A percentile compares a stretch with the other conserved stretches of the same genome.
These are phyloP conservation scores for Suhomyces ambrosiae DNA, from an alignment of 1,139 yeast species.

Conservation along the genomic window DNA sequence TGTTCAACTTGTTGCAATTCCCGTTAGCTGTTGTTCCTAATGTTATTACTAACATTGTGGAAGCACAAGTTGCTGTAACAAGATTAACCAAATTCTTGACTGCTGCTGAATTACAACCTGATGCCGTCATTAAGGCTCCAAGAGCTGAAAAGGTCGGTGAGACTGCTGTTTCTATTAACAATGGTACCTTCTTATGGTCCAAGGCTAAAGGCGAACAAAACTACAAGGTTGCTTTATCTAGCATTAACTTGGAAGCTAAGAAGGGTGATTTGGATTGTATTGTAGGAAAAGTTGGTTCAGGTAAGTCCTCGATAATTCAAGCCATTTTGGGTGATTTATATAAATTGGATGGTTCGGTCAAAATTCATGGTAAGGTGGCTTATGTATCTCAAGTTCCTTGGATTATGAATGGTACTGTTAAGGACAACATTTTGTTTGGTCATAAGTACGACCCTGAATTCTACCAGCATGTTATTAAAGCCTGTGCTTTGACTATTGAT, in stretches of 20 bases:
- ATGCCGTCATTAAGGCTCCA: slow-evolving; percentile 67
- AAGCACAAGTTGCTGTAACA: slow-evolving; percentile 83
- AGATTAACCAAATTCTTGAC: slow-evolving; percentile 76
- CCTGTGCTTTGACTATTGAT: slow-evolving; percentile 84
- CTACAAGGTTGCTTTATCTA: slow-evolving; percentile 74
- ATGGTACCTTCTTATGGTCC: slow-evolving; percentile 90
- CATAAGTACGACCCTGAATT: slow-evolving; percentile 79
- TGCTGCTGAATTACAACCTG: slow-evolving; percentile 78
- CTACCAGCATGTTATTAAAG: slow-evolving; percentile 76
- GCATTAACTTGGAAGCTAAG: slow-evolving; percentile 66
- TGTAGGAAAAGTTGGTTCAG: slow-evolving; percentile 92
- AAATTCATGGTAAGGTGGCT: slow-evolving; percentile 77
- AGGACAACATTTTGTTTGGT: slow-evolving; percentile 88
- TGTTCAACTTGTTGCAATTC: slow-evolving; percentile 82
- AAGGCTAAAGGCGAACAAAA: slow-evolving; percentile 61
- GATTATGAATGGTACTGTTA: slow-evolving; percentile 93
- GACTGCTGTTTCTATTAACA: slow-evolving; percentile 62
- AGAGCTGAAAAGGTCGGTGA: slow-evolving; percentile 60
- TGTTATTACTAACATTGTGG: slow-evolving; percentile 83
- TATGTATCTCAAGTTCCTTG: slow-evolving; percentile 91
- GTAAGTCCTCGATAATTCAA: slow-evolving; percentile 86
- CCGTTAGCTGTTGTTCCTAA: slow-evolving; percentile 94
- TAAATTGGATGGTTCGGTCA: slow-evolving; percentile 74
- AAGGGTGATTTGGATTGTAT: slow-evolving; percentile 87
- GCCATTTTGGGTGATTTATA: slow-evolving; percentile 84